phyloP scores from a whole-genome alignment of 768 basidiomycete genomes.

The Lactarius quietus region DNA sequence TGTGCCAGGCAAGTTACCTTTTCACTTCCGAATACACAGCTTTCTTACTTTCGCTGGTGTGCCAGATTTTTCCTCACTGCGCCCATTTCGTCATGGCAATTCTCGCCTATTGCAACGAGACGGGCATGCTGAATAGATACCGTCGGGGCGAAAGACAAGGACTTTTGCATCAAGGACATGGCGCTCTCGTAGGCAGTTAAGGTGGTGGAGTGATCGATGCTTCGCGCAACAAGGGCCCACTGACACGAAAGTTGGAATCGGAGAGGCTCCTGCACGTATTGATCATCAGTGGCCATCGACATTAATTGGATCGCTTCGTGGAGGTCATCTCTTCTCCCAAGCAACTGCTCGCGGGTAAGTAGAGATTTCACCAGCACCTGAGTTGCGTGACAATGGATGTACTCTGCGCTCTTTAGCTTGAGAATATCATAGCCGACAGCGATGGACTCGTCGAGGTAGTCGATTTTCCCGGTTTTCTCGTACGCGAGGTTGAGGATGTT shows the following conservation, averaged over 20 bases:
- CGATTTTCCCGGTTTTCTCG: background rate
- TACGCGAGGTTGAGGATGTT: background rate
- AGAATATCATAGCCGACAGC: background rate
- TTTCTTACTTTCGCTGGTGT: too few species aligned
- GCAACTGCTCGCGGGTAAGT: background rate
- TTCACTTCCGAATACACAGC: too few species aligned
- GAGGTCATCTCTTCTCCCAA: background rate
- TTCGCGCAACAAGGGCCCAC: background rate
- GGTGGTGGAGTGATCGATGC: background rate
- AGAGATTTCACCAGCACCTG: background rate
- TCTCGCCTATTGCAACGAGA: background rate
- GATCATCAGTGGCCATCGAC: background rate
- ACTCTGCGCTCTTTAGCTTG: background rate
- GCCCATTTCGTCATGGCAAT: too few species aligned
- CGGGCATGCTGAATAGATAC: background rate
- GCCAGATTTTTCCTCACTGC: too few species aligned
- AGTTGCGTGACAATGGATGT: background rate
- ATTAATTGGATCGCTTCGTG: background rate
- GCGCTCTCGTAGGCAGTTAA: background rate
- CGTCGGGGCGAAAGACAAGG: background rate
- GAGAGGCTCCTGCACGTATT: background rate
- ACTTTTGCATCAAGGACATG: background rate
- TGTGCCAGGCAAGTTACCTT: too few species aligned
- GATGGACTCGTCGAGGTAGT: background rate
- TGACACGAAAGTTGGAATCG: background rate